These are phyloP conservation scores for Galerina marginata DNA, from an alignment of 768 basidiomycete genomes.

Conservation along the genomic window DNA sequence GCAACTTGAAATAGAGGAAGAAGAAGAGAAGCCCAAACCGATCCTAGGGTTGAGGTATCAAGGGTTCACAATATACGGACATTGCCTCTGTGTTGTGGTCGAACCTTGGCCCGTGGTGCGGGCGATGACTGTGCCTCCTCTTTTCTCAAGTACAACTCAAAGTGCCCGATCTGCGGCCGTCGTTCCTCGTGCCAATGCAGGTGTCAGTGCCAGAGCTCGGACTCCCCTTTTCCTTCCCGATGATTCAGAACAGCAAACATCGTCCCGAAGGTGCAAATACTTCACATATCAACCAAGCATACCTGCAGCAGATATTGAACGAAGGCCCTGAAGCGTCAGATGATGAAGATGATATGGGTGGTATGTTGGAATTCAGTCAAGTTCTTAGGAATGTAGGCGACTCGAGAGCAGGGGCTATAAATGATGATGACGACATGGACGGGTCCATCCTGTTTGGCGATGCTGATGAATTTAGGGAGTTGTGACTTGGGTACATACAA, in stretches of 20 bases:
- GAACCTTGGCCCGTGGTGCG: conserved; percentile 77
- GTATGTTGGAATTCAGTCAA: conserved; percentile 81
- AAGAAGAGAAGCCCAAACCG: conserved; percentile 81
- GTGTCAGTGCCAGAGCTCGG: conserved; percentile 35
- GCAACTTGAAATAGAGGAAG: conserved; percentile 55
- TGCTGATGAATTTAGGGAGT: conserved; percentile 75
- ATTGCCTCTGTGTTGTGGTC: conserved; percentile 81
- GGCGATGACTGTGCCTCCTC: conserved; percentile 15
- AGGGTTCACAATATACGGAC: conserved; percentile 72
- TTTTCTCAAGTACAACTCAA: background rate
- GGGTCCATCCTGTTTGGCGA: conserved; percentile 79
- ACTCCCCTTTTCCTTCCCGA: conserved; percentile 84
- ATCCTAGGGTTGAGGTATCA: conserved; percentile 67
- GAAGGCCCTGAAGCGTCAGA: conserved; percentile 21
- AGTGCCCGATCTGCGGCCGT: background rate
- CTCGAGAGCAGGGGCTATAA: conserved; percentile 58
- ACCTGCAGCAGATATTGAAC: conserved; percentile 31
- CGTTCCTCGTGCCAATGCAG: background rate
- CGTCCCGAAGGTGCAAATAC: conserved; percentile 39
- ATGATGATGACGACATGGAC: conserved; percentile 81
- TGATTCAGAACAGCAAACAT: conserved; percentile 38
- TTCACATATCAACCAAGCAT: conserved; percentile 23
- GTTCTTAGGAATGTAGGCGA: conserved; percentile 63
- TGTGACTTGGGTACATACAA: conserved; percentile 32
- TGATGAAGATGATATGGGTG: conserved; percentile 42